A percentile compares a stretch with the other conserved stretches of the same genome.
Evolutionary conservation across 2,329 filamentous ascomycete genomes (phyloP).

Genomic region (Xylariales sp.): DNA sequence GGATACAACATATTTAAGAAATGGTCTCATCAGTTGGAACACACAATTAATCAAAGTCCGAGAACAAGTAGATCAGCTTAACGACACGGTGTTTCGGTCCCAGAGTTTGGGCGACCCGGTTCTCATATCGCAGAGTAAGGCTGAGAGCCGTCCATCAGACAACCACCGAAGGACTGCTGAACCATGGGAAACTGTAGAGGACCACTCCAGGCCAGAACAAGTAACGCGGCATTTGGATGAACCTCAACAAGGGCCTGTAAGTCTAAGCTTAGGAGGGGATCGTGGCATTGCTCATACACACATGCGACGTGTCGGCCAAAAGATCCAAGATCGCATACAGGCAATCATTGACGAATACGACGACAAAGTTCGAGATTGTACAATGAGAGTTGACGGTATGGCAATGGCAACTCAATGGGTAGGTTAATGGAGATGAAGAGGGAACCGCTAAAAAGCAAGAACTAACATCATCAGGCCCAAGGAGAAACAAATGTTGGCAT

Average conservation of each 20-base stretch:
- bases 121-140: not conserved
- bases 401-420: slow-evolving; percentile 31
- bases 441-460: not conserved
- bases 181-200: too few relatives aligned
- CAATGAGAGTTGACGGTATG: slow-evolving; percentile 30
- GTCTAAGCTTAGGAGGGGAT: too few relatives aligned
- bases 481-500: slow-evolving; percentile 26
- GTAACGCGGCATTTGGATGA: too few relatives aligned
- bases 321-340: slow-evolving; percentile 16
- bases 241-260: too few relatives aligned
- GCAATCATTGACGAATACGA: slow-evolving; percentile 26
- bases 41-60: slow-evolving; percentile 19
- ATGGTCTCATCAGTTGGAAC: slow-evolving; percentile 22
- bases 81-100: slow-evolving; percentile 34
- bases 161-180: too few relatives aligned
- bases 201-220: not conserved
- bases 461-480: slow-evolving; percentile 16
- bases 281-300: too few relatives aligned
- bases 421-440: too few relatives aligned
- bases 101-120: too few relatives aligned
- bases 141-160: not conserved
- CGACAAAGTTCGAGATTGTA: slow-evolving; percentile 26
- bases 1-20: slow-evolving; percentile 20
- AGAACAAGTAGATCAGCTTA: slow-evolving; percentile 12
- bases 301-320: slow-evolving; percentile 3